These are phyloP conservation scores for Melampsora larici-populina DNA, from an alignment of 1,284 basidiomycete species.

Conservation along the genomic window DNA sequence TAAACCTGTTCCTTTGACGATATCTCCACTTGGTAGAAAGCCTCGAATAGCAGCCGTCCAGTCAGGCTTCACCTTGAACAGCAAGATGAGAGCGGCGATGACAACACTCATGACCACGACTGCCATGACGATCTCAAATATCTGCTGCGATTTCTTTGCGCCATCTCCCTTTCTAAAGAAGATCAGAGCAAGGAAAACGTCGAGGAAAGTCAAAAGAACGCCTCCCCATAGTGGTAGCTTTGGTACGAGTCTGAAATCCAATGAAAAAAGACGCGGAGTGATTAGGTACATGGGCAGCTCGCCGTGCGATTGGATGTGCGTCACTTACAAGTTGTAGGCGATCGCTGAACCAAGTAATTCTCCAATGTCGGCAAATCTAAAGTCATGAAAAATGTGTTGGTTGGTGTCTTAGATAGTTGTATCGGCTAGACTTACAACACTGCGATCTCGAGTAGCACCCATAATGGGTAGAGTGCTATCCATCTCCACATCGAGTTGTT, in stretches of 20 bases:
- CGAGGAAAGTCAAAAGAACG: slow-evolving; percentile 21
- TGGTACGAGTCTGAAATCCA: slow-evolving; percentile 17
- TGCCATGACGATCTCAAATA: slow-evolving; percentile 39
- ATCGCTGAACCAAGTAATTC: slow-evolving; percentile 40
- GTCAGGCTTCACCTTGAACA: slow-evolving; percentile 37
- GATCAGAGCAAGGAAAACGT: slow-evolving; percentile 31
- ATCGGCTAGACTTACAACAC: slow-evolving; percentile 10
- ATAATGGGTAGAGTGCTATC: slow-evolving; percentile 18
- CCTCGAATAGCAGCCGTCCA: slow-evolving; percentile 15
- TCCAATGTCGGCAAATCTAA: slow-evolving; percentile 37
- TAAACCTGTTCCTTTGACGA: slow-evolving; percentile 14
- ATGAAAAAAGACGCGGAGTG: not conserved
- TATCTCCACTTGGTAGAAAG: slow-evolving; percentile 16
- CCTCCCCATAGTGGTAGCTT: slow-evolving; percentile 29
- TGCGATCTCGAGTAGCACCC: slow-evolving; percentile 24
- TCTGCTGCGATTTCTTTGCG: slow-evolving; percentile 12
- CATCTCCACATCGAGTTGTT: slow-evolving; percentile 2
- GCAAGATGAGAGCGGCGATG: slow-evolving; percentile 17
- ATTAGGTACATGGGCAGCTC: too few species aligned
- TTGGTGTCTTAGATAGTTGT: not conserved
- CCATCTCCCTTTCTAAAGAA: slow-evolving; percentile 35
- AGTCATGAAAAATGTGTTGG: not conserved
- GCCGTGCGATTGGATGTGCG: not conserved
- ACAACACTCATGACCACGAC: slow-evolving; percentile 37
- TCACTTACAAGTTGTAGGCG: slow-evolving; percentile 22